Evolutionary conservation across 768 basidiomycete genomes (phyloP).

Genomic region (Hydnum rufescens): DNA sequence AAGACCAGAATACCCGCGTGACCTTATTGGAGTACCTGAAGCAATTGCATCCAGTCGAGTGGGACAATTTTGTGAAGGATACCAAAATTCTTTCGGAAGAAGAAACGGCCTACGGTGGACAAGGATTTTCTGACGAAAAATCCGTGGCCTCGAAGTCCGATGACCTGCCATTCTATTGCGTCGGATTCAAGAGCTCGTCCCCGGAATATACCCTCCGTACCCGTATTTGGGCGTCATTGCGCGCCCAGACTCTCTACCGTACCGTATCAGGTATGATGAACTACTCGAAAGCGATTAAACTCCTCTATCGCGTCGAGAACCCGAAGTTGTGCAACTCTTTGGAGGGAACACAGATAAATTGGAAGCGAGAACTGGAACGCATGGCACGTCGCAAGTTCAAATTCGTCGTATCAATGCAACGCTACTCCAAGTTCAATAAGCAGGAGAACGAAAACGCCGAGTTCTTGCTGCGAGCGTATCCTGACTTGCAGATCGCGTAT

Average conservation of each 20-base stretch:
- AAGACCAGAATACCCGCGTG: slow-evolving; percentile 91
- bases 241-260: slow-evolving; percentile 94
- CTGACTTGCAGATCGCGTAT: slow-evolving; percentile 96
- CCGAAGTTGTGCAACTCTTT: slow-evolving; percentile 96
- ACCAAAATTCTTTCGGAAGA: slow-evolving; percentile 98
- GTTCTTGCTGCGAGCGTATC: slow-evolving; percentile 91
- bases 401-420: slow-evolving; percentile 97
- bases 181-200: slow-evolving; percentile 97
- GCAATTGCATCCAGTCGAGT: slow-evolving; percentile 92
- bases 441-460: slow-evolving; percentile 99
- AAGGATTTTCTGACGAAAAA: slow-evolving; percentile 33
- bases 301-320: slow-evolving; percentile 96
- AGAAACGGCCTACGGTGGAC: slow-evolving; percentile 64
- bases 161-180: slow-evolving; percentile 92
- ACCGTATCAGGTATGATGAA: slow-evolving; percentile 99
- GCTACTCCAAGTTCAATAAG: slow-evolving; percentile 98
- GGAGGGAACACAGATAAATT: slow-evolving; percentile 91
- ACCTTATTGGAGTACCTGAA: slow-evolving; percentile 96
- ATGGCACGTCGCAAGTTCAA: slow-evolving; percentile 99
- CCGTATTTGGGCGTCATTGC: slow-evolving; percentile 96
- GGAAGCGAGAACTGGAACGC: slow-evolving; percentile 89
- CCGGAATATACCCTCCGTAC: slow-evolving; percentile 98
- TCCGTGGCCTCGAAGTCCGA: slow-evolving; percentile 55
- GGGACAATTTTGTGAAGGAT: slow-evolving; percentile 99
- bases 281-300: slow-evolving; percentile 97